phyloP scores from a whole-genome alignment of 768 basidiomycete species.

The Termitomyces heimii region DNA sequence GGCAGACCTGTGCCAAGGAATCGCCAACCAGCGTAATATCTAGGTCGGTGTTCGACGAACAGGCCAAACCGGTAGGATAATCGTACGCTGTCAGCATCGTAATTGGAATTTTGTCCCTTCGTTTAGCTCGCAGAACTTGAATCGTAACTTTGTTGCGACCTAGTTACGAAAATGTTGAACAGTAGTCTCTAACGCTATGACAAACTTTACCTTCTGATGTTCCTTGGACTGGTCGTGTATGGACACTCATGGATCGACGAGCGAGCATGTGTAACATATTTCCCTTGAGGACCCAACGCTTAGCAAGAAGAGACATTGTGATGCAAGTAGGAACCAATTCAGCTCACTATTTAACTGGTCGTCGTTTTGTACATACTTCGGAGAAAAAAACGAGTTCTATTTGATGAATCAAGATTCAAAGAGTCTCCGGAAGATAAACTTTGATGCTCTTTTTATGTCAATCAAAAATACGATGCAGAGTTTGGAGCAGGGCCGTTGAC shows the following conservation, averaged over 20 bases:
- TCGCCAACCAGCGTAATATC: slow-evolving; percentile 96
- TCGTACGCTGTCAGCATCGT: slow-evolving; percentile 95
- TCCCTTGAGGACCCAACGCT: not conserved
- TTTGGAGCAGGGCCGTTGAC: too few relatives aligned
- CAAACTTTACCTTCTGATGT: slow-evolving; percentile 14
- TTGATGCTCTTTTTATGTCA: too few relatives aligned
- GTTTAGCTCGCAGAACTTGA: slow-evolving; percentile 58
- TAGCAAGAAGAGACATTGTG: slow-evolving; percentile 6
- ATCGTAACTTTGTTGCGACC: slow-evolving; percentile 85
- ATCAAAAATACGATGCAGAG: too few relatives aligned
- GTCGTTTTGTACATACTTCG: too few relatives aligned
- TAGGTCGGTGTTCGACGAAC: slow-evolving; percentile 47
- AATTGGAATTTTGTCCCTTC: slow-evolving; percentile 61
- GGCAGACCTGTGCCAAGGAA: slow-evolving; percentile 92
- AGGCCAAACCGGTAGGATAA: slow-evolving; percentile 78
- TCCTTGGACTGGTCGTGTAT: slow-evolving; percentile 20
- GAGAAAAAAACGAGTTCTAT: too few relatives aligned
- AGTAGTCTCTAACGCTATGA: not conserved
- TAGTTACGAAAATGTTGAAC: slow-evolving; percentile 6
- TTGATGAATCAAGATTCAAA: too few relatives aligned
- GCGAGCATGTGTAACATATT: slow-evolving; percentile 2
- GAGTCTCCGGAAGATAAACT: too few relatives aligned
- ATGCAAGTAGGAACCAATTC: not conserved
- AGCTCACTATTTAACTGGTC: not conserved
- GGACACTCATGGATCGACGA: slow-evolving; percentile 30